A percentile compares a stretch with the other conserved stretches of the same genome.
Conservation (phyloP, 306 rosid species). For the Heteromeles arbutifolia region DNA sequence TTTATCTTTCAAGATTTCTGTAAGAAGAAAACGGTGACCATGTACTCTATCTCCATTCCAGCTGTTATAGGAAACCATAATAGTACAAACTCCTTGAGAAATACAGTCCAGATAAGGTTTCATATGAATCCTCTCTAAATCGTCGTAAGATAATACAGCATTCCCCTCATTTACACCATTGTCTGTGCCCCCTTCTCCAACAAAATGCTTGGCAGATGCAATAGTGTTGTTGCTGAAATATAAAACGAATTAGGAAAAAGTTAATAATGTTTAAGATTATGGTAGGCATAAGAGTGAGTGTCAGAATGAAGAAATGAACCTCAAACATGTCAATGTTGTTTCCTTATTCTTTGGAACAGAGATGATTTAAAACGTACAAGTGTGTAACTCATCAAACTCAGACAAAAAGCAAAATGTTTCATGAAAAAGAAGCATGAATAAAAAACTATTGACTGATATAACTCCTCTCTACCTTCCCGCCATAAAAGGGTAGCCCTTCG, state of each 20-base stretch:
- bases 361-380: background rate
- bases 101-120: slow-evolving; percentile 80
- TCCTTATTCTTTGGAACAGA: background rate
- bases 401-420: background rate
- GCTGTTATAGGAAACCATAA: slow-evolving; percentile 73
- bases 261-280: background rate
- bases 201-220: slow-evolving; percentile 88
- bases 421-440: background rate
- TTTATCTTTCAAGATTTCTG: slow-evolving; percentile 58
- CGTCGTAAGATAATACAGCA: slow-evolving; percentile 40
- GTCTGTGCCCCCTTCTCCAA: slow-evolving; percentile 73
- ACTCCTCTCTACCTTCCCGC: slow-evolving; percentile 44
- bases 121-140: slow-evolving; percentile 64
- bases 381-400: background rate
- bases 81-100: slow-evolving; percentile 63
- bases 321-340: background rate
- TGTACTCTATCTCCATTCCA: slow-evolving; percentile 69
- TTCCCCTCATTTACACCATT: slow-evolving; percentile 63
- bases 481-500: slow-evolving; percentile 66
- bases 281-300: background rate
- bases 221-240: slow-evolving; percentile 40
- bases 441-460: background rate
- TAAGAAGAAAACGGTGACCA: slow-evolving; percentile 46
- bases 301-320: background rate
- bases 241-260: background rate